These are phyloP conservation scores for Physcia stellaris DNA, from an alignment of 495 filamentous ascomycete genomes.

Conservation along the genomic window DNA sequence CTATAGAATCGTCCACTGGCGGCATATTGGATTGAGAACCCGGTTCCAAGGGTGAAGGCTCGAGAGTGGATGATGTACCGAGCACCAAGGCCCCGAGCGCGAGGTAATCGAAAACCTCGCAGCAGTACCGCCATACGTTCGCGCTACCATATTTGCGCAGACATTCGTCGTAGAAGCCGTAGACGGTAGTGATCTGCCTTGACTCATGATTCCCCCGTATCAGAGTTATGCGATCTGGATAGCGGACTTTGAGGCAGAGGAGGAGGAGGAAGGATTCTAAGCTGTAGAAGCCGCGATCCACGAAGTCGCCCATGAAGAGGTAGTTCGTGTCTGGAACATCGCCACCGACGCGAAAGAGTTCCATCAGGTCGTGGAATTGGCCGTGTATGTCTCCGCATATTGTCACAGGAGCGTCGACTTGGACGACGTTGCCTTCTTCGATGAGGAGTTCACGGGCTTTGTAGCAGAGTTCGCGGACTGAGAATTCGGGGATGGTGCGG, in stretches of 20 bases:
- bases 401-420: conserved; percentile 90
- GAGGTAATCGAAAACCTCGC: conserved; percentile 96
- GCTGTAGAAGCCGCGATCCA: conserved; percentile 96
- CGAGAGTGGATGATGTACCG: conserved; percentile 66
- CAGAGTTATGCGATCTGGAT: conserved; percentile 92
- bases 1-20: conserved; percentile 53
- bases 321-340: conserved; percentile 97
- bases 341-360: conserved; percentile 90
- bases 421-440: conserved; percentile 95
- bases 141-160: conserved; percentile 93
- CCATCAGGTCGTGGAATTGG: conserved; percentile 98
- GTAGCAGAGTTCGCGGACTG: conserved; percentile 93
- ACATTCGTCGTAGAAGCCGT: conserved; percentile 98
- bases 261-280: conserved; percentile 92
- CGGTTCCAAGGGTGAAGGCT: conserved; percentile 33
- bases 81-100: conserved; percentile 89
- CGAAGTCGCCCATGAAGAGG: conserved; percentile 98
- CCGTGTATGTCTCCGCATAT: conserved; percentile 99
- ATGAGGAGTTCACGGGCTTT: conserved; percentile 94
- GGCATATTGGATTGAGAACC: conserved; percentile 31
- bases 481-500: conserved; percentile 86
- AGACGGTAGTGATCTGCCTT: conserved; percentile 92
- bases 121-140: conserved; percentile 97
- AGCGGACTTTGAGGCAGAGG: conserved; percentile 90
- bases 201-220: conserved; percentile 97